A percentile compares a stretch with the other conserved stretches of the same genome.
Conservation (phyloP, 176 grass and related monocot genomes). For the Carex parvula region DNA sequence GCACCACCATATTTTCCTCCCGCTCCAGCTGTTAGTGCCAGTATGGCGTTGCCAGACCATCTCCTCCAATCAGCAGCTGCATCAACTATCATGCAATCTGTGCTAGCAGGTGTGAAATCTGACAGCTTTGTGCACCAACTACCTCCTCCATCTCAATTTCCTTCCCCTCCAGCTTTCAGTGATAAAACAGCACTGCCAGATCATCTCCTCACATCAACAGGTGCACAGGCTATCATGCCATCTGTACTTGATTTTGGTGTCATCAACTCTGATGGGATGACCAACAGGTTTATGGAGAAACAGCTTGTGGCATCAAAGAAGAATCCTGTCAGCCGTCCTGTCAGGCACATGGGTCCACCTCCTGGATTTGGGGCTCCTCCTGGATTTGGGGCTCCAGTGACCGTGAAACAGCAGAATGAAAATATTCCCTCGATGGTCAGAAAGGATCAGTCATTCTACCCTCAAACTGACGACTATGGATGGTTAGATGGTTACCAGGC, state of each 20-base stretch:
- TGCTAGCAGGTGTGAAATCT: conserved; percentile 15
- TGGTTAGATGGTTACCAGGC: conserved; percentile 60
- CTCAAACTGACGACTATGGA: conserved; percentile 60
- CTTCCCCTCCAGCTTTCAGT: conserved; percentile 10
- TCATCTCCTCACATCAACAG: conserved; percentile 24
- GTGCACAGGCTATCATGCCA: conserved; percentile 35
- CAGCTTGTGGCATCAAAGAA: conserved; percentile 41
- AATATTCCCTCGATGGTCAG: conserved; percentile 32
- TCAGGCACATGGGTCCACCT: conserved; percentile 70
- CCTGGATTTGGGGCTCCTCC: conserved; percentile 46
- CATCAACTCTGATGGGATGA: conserved; percentile 33
- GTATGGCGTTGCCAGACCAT: not conserved
- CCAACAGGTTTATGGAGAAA: conserved; percentile 39
- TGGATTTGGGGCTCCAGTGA: conserved; percentile 29
- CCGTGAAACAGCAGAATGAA: conserved; percentile 51
- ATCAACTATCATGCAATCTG: conserved; percentile 2
- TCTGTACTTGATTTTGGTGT: conserved; percentile 45
- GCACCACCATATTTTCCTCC: conserved; percentile 18
- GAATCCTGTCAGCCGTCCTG: conserved; percentile 73
- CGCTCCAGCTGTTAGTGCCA: not conserved
- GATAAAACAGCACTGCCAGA: conserved; percentile 14
- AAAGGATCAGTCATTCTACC: conserved; percentile 14
- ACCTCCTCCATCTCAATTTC: conserved; percentile 28
- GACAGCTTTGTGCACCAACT: conserved; percentile 14
- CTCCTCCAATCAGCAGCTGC: not conserved